Evolutionary conservation across 257 asterid species (phyloP), one percentile per base, ranked within the genome.

Genomic region (Echites panduratus): DNA sequence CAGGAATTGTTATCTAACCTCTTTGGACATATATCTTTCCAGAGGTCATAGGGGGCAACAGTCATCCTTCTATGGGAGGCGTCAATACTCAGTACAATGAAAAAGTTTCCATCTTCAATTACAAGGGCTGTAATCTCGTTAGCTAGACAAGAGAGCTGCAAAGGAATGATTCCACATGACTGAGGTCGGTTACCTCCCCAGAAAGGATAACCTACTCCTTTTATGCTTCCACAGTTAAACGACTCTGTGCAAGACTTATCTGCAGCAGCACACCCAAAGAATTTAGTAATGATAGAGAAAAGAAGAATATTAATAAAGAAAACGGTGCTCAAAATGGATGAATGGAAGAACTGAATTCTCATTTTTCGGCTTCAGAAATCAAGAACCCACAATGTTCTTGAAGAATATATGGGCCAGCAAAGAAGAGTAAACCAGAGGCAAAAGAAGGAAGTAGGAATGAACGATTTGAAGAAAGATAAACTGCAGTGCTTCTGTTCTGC

Each of bases 191-290:
- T 0, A 9, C 41, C 41, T 24, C 66, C 66, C 50, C 50, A 66
- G 71, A 66, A 66, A 44, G 71, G 71, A 47, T 66, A 66, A 9
- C 62, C 73, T 27, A 69, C 2, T 57, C 61, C 73, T 58, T 4
- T 29, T 48, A 49, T 49, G 10, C 48, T 69, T 67, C 73, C 56
- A 14, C 56, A 50, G 56, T 50, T 50, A 50, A 50, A 16, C 56
- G 17, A 50, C 7, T 17, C 22, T 2, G 56, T 4, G 17, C 56
- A 50, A 50, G 56, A 17, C 0, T 17, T 5, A 3, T 50, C 7
- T 14, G 47, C 0, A 50, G 56, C 56, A 16, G 56, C 56, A 50
- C 56, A 50, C 7, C 19, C 6, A 50, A 22, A 16, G 4, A 50
- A 50, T 14, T 4, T 50, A 50, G 4, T 16, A 22, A 50, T 16